phyloP scores from a whole-genome alignment of 2,329 filamentous ascomycete genomes.

The Colletotrichum euphorbiae region DNA sequence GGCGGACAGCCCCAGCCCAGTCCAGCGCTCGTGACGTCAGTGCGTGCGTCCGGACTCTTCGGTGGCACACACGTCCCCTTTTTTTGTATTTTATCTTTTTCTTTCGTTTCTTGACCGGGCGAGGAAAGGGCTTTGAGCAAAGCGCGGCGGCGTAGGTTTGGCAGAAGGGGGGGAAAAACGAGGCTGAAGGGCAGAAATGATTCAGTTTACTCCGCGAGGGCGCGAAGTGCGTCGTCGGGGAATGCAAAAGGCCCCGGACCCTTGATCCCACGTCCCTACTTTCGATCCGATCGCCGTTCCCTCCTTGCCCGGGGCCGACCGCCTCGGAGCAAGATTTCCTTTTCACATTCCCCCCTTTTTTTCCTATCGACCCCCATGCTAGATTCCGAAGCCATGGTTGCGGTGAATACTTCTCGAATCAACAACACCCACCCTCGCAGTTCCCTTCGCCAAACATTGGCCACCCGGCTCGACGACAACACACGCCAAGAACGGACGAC shows the following conservation, averaged over 20 bases:
- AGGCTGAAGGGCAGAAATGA: no score
- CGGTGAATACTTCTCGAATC: neutral
- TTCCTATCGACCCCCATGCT: neutral
- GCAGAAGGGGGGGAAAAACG: no score
- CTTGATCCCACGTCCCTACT: no score
- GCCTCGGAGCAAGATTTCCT: no score
- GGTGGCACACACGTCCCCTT: neutral
- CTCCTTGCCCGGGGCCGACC: no score
- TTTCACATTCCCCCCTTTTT: neutral
- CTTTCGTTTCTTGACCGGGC: neutral
- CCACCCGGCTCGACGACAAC: neutral
- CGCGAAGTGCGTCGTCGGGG: no score
- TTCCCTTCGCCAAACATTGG: neutral
- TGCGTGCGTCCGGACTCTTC: neutral
- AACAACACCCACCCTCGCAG: neutral
- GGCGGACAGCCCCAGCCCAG: neutral
- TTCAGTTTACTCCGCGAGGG: no score
- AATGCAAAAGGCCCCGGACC: no score
- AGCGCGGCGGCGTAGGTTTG: no score
- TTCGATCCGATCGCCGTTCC: no score
- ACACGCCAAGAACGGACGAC: neutral
- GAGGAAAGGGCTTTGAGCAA: no score
- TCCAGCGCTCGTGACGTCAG: constrained; percentile 2
- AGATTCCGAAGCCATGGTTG: neutral
- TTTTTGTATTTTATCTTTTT: neutral